A percentile compares a stretch with the other conserved stretches of the same genome.
Conservation (phyloP, 345 rosid genomes). For the Nasturtium officinale region DNA sequence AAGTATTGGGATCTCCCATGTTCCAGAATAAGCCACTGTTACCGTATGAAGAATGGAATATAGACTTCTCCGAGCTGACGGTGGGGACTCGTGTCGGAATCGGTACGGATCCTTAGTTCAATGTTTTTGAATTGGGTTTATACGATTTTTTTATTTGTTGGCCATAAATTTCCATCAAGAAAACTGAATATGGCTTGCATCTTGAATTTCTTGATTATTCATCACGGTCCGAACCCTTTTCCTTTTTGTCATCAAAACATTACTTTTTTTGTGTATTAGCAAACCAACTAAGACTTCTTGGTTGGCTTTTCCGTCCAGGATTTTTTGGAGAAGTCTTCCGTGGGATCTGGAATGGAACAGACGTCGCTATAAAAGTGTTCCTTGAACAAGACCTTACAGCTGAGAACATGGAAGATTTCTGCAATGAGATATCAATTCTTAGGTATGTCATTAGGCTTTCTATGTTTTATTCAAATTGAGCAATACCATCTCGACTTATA, state of each 20-base stretch:
- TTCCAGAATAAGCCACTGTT: conserved; percentile 72
- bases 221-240: neutral
- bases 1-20: conserved; percentile 83
- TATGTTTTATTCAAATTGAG: conserved; percentile 14
- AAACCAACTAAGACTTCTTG: conserved; percentile 1
- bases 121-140: conserved; percentile 11
- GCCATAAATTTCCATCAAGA: conserved; percentile 2
- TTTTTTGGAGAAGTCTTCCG: conserved; percentile 98
- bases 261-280: neutral
- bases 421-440: conserved; percentile 96
- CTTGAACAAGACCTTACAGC: conserved; percentile 96
- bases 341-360: conserved; percentile 97
- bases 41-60: conserved; percentile 89
- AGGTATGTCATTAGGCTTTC: conserved; percentile 55
- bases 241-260: neutral
- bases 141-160: neutral
- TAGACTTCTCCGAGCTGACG: conserved; percentile 87
- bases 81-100: conserved; percentile 98
- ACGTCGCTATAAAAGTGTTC: conserved; percentile 94
- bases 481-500: conserved; percentile 9
- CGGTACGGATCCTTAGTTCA: conserved; percentile 53
- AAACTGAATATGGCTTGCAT: neutral
- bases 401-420: conserved; percentile 97
- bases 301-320: conserved; percentile 50
- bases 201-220: conserved; percentile 2